Evolutionary conservation across 495 filamentous ascomycete genomes (phyloP), one percentile per base, ranked within the genome.

Genomic region (Annulohypoxylon moriforme): DNA sequence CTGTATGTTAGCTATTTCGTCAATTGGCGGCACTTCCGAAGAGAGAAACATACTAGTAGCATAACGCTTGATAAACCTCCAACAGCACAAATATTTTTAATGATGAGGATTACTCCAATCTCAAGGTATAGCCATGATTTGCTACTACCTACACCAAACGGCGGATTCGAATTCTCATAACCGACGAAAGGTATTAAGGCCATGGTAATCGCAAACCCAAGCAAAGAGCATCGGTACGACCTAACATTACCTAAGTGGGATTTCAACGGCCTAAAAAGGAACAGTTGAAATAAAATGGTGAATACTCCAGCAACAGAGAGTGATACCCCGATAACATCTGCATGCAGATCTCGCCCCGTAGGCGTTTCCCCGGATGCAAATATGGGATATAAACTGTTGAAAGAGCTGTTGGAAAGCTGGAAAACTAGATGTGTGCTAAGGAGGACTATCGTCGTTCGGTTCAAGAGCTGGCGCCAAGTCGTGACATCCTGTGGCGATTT

Each of bases 351-450:
- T 40, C 96, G 89, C 18, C 96, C 96, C 0, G 87, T 89, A 0
- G 96, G 96, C 0, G 88, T 86, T 4, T 83, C 75, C 0, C 90
- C 88, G 59, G 93, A 89, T 7, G 88, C 91, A 72, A 98, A 99
- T 50, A 98, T 95, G 0, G 96, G 93, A 72, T 96, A 98, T 1
- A 98, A 83, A 20, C 92, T 92, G 75, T 94, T 96, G 85, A 93
- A 97, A 10, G 93, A 90, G 66, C 96, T 90, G 77, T 97, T 97
- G 58, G 90, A 88, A 25, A 98, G 85, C 59, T 96, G 93, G 76
- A 98, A 97, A 36, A 97, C 90, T 29, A 94, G 82, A 73, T 94
- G 97, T 1, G 94, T 95, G 29, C 87, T 75, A 9, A 98, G 86
- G 0, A 99, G 85, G 10, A 96, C 81, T 29, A 96, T 75, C 0